Conservation (phyloP, 2,329 filamentous ascomycete genomes). For the Emergomyces orientalis region DNA sequence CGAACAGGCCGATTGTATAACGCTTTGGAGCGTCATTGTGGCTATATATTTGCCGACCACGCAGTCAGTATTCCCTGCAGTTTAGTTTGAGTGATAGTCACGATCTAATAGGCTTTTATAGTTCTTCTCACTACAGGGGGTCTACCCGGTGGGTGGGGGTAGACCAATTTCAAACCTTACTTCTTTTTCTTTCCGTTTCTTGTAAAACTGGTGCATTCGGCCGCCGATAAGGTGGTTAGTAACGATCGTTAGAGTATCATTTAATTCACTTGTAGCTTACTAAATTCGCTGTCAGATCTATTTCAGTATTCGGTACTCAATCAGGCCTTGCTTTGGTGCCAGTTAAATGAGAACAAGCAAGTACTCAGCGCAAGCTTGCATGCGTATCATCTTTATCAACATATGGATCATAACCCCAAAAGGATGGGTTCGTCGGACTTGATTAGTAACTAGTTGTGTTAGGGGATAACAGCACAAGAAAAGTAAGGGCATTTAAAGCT, state of each 20-base stretch:
- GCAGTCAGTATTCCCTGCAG: background rate
- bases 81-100: background rate
- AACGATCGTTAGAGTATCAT: background rate
- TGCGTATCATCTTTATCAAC: too few relatives aligned
- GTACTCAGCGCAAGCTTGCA: background rate
- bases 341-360: background rate
- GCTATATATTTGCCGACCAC: background rate
- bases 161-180: background rate
- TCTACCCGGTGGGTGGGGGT: constrained; percentile 7
- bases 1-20: background rate
- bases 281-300: background rate
- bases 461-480: too few relatives aligned
- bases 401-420: too few relatives aligned
- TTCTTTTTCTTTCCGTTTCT: background rate
- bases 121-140: background rate
- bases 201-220: background rate
- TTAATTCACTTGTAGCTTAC: background rate
- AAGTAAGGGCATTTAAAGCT: too few relatives aligned
- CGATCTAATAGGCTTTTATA: background rate
- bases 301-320: background rate
- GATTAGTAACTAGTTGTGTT: too few relatives aligned
- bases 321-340: background rate
- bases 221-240: background rate
- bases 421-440: too few relatives aligned
- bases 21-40: background rate